Base-by-base conservation (phyloP, 768 basidiomycete species). In the Paxillus involutus region DNA sequence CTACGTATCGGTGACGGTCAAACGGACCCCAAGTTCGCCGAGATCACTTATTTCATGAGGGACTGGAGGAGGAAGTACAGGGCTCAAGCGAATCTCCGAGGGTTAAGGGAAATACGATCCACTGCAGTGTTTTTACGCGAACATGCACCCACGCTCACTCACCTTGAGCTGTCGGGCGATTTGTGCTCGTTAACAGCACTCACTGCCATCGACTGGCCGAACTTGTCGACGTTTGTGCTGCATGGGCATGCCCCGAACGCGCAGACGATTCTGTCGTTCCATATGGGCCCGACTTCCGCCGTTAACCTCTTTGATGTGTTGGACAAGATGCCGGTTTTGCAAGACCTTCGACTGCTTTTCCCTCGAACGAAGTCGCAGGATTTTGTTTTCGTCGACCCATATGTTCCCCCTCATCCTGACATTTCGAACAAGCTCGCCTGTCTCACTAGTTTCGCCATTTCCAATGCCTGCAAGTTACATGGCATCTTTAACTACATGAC, bases 11-110 rank as follows among this genome's bases (percentile, higher is more conserved):
- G 70, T 4, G 70, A 71, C 49, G 70, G 71, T 41, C 66, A 66
- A 9, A 68, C 65, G 1, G 68, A 73, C 36, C 62, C 68, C 47
- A 63, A 60, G 36, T 66, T 71, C 36, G 51, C 68, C 32, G 70
- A 71, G 17, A 64, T 65, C 41, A 63, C 56, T 21, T 71, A 71
- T 58, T 73, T 66, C 12, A 71, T 71, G 60, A 66, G 70, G 0
- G 71, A 70, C 37, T 71, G 70, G 70, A 59, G 70, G 50, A 68
- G 68, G 58, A 71, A 71, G 40, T 67, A 71, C 49, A 73, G 68
- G 45, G 59, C 65, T 0, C 70, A 71, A 36, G 62, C 65, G 3
- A 62, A 61, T 49, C 56, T 62, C 40, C 71, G 71, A 13, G 67
- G 69, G 3, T 59, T 46, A 21, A 57, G 63, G 53, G 70, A 71